These are phyloP conservation scores for Capsella bursapastoris DNA, from an alignment of 345 rosid genomes.

Conservation along the genomic window DNA sequence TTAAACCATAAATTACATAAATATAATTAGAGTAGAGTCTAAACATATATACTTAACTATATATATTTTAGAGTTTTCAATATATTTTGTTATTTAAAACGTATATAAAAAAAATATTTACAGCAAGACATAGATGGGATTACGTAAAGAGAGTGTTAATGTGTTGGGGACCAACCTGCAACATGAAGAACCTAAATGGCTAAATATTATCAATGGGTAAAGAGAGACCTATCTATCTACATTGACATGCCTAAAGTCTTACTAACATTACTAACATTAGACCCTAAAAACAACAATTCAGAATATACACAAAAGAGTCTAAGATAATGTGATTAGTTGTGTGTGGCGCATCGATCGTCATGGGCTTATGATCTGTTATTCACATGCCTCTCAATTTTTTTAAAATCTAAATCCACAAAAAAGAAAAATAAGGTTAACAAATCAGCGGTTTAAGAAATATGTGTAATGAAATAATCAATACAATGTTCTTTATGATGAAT, in stretches of 20 bases:
- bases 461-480: not conserved
- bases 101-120: not conserved
- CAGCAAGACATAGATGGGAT: conserved; percentile 6
- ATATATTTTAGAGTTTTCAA: not conserved
- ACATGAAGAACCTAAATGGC: conserved; percentile 32
- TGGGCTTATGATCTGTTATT: conserved; percentile 29
- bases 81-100: not conserved
- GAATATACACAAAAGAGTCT: conserved; percentile 12
- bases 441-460: not conserved
- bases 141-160: conserved; percentile 28
- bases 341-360: conserved; percentile 35
- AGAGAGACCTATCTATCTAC: conserved; percentile 39
- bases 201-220: conserved; percentile 7
- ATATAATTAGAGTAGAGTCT: not conserved
- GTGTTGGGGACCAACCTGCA: conserved; percentile 42
- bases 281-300: conserved; percentile 23
- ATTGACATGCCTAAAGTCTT: conserved; percentile 43
- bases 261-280: conserved; percentile 28
- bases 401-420: not conserved
- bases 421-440: not conserved
- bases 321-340: conserved; percentile 25
- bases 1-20: too few relatives aligned
- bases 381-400: conserved; percentile 20
- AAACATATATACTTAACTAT: not conserved
- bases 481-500: too few relatives aligned